Evolutionary conservation across 106 monocot species (phyloP).

Genomic region (Dendrobium huoshanense): DNA sequence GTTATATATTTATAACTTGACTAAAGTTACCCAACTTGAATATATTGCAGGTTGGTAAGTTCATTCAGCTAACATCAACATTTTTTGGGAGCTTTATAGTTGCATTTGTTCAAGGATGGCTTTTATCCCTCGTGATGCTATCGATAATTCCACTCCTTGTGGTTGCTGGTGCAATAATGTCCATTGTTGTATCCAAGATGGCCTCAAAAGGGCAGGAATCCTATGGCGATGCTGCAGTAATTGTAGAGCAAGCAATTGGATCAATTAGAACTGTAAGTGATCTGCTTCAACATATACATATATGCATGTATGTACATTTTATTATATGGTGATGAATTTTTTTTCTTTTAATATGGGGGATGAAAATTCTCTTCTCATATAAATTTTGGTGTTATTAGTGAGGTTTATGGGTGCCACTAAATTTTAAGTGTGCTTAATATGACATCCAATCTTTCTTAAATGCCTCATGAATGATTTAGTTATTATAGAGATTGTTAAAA

Average conservation of each 20-base stretch:
- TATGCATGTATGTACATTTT: not conserved
- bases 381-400: not conserved
- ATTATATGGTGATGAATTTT: not conserved
- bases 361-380: not conserved
- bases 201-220: constrained; percentile 47
- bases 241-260: constrained; percentile 69
- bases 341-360: too few species aligned
- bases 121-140: constrained; percentile 75
- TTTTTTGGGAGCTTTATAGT: constrained; percentile 72
- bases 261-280: constrained; percentile 68
- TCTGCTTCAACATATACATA: not conserved
- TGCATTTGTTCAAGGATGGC: constrained; percentile 76
- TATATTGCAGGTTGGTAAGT: constrained; percentile 49
- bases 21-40: too few species aligned
- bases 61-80: constrained; percentile 60
- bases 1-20: not conserved
- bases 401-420: too few species aligned
- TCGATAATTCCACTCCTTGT: constrained; percentile 51
- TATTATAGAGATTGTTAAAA: not conserved
- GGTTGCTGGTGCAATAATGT: constrained; percentile 42
- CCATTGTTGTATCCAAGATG: constrained; percentile 41
- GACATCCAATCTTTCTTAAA: not conserved
- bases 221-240: constrained; percentile 52
- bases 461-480: not conserved
- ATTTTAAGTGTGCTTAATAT: not conserved